These are phyloP conservation scores for Tetrapisispora arboricola DNA, from an alignment of 805 yeast genomes.

Conservation along the genomic window DNA sequence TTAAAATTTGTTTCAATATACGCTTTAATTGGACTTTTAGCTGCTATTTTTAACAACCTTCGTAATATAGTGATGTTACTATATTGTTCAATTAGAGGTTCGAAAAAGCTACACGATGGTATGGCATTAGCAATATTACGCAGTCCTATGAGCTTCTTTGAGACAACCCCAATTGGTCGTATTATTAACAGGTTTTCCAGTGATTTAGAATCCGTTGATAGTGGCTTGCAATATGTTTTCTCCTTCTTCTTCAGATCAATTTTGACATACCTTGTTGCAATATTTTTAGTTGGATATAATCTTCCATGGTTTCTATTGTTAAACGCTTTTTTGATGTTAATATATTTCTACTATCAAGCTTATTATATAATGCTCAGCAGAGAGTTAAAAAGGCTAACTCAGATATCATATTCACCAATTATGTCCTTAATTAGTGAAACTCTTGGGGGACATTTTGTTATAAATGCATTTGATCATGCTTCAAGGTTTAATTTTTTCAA, in stretches of 20 bases:
- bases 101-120: slow-evolving; percentile 42
- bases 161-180: slow-evolving; percentile 60
- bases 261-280: slow-evolving; percentile 39
- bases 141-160: slow-evolving; percentile 60
- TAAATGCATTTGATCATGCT: slow-evolving; percentile 64
- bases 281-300: slow-evolving; percentile 41
- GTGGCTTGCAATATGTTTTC: slow-evolving; percentile 44
- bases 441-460: slow-evolving; percentile 64
- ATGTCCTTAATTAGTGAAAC: slow-evolving; percentile 79
- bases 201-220: slow-evolving; percentile 50
- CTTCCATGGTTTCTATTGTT: slow-evolving; percentile 47
- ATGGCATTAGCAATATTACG: slow-evolving; percentile 46
- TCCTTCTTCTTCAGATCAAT: slow-evolving; percentile 36
- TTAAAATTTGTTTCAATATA: slow-evolving; percentile 42
- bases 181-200: slow-evolving; percentile 55
- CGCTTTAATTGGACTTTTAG: slow-evolving; percentile 43
- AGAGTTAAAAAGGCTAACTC: slow-evolving; percentile 65
- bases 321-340: slow-evolving; percentile 34
- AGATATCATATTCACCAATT: slow-evolving; percentile 64
- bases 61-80: slow-evolving; percentile 42
- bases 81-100: slow-evolving; percentile 46
- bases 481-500: slow-evolving; percentile 52
- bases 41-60: slow-evolving; percentile 38
- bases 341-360: slow-evolving; percentile 62
- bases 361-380: slow-evolving; percentile 63